Conservation (phyloP, 2,329 filamentous ascomycete genomes). For the Claviceps quebecensis region DNA sequence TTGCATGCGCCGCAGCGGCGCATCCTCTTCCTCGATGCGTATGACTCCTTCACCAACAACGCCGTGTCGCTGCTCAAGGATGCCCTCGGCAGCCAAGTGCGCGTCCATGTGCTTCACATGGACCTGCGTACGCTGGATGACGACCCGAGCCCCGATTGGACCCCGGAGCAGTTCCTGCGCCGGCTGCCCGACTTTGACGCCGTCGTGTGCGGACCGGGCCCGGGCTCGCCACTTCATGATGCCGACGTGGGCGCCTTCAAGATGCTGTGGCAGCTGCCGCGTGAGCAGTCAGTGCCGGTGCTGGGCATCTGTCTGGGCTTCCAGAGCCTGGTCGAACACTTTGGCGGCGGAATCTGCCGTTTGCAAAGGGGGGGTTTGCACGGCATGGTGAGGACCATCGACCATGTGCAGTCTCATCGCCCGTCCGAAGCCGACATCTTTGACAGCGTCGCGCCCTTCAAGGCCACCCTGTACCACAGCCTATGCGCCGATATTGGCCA, state of each 20-base stretch:
- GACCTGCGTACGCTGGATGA: conserved; percentile 47
- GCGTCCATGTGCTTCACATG: conserved; percentile 27
- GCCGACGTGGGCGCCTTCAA: conserved; percentile 75
- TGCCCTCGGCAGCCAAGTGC: conserved; percentile 52
- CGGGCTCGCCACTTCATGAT: conserved; percentile 59
- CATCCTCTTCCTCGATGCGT: conserved; percentile 86
- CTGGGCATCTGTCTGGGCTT: conserved; percentile 85
- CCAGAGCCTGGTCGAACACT: conserved; percentile 60
- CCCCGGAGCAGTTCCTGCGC: conserved; percentile 25
- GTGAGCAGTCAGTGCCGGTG: conserved; percentile 52
- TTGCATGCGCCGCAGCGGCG: conserved; percentile 13
- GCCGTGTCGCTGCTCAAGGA: conserved; percentile 71
- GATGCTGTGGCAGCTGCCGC: conserved; percentile 55
- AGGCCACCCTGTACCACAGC: conserved; percentile 66
- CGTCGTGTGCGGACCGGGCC: conserved; percentile 80
- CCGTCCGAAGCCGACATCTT: conserved; percentile 45
- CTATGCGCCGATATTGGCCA: conserved; percentile 42
- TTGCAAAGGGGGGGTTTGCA: conserved; percentile 63
- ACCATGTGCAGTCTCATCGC: conserved; percentile 27
- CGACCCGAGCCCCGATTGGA: conserved; percentile 35
- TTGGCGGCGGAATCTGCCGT: conserved; percentile 51
- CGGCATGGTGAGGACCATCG: conserved; percentile 60
- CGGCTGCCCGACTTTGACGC: conserved; percentile 55
- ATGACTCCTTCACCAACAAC: conserved; percentile 95
- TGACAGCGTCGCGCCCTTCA: conserved; percentile 39